These are phyloP conservation scores for Neurospora crassa DNA, from an alignment of 2,329 filamentous ascomycete species.

Conservation along the genomic window DNA sequence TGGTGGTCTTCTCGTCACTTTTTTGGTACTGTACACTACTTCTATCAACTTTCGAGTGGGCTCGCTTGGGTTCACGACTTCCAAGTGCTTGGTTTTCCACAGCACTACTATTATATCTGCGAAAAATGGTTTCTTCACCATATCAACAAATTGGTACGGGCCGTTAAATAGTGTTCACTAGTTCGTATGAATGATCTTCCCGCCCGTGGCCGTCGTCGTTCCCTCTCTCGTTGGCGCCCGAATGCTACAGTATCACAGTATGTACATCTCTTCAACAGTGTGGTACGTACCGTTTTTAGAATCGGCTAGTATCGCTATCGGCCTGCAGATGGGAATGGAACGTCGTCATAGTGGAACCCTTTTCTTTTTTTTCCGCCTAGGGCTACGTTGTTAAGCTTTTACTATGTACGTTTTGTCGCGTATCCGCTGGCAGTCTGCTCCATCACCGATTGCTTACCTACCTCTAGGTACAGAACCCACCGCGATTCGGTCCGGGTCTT, in stretches of 20 bases:
- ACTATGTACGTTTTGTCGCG: too few relatives aligned
- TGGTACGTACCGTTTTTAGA: background rate
- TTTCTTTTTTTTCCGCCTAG: too few relatives aligned
- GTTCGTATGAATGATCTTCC: background rate
- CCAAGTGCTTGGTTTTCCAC: background rate
- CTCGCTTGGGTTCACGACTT: background rate
- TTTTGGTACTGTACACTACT: background rate
- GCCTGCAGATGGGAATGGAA: background rate
- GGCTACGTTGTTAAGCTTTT: background rate
- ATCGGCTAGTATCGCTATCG: background rate
- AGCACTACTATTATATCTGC: background rate
- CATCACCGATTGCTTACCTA: background rate
- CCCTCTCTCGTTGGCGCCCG: background rate
- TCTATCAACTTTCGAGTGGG: background rate
- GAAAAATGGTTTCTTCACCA: background rate
- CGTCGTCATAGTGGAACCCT: background rate
- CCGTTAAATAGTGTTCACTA: background rate
- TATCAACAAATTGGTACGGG: background rate
- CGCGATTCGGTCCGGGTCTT: background rate
- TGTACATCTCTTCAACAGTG: too few relatives aligned
- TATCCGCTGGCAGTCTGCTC: background rate
- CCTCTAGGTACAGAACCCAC: background rate
- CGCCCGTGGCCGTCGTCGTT: background rate
- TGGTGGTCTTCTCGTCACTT: background rate
- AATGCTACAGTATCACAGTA: background rate